Evolutionary conservation across 306 rosid genomes (phyloP), one percentile per base, ranked within the genome.

Genomic region (Elaeagnus macrophylla): DNA sequence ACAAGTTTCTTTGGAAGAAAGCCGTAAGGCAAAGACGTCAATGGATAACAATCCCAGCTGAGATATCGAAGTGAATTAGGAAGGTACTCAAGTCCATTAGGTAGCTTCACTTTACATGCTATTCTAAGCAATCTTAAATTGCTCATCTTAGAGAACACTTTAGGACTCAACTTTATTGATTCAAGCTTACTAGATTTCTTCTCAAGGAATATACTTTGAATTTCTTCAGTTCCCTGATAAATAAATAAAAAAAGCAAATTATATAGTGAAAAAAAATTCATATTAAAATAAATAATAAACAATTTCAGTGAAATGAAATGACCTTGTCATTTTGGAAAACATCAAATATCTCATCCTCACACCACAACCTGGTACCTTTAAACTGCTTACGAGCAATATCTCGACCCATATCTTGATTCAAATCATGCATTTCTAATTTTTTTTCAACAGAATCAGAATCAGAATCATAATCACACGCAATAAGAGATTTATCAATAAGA

Each of bases 341-440:
- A 13, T 16, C 41, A 37, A 11, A 6, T 47, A 68, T 71, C 48
- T 77, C 74, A 40, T 81, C 52, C 35, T 62, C 14, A 58, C 51
- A 51, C 74, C 69, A 80, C 6, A 80, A 11, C 39, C 74, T 77
- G 20, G 65, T 65, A 0, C 67, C 58, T 48, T 56, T 55, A 3
- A 76, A 43, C 5, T 62, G 68, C 2, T 59, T 51, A 37, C 59
- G 48, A 64, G 61, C 75, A 42, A 74, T 65, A 47, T 65, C 56
- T 46, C 50, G 53, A 1, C 80, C 86, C 35, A 77, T 47, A 54
- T 72, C 61, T 59, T 78, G 76, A 7, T 70, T 9, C 45, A 70
- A 72, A 48, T 73, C 67, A 65, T 72, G 84, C 82, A 78, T 70
- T 36, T 1, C 0, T 9, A 79, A 25, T 7, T 8, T 17, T 0